Percentiles rank a stretch among this genome's conserved stretches.
phyloP scores from a whole-genome alignment of 2,329 filamentous ascomycete genomes.

The Colletotrichum scovillei region DNA sequence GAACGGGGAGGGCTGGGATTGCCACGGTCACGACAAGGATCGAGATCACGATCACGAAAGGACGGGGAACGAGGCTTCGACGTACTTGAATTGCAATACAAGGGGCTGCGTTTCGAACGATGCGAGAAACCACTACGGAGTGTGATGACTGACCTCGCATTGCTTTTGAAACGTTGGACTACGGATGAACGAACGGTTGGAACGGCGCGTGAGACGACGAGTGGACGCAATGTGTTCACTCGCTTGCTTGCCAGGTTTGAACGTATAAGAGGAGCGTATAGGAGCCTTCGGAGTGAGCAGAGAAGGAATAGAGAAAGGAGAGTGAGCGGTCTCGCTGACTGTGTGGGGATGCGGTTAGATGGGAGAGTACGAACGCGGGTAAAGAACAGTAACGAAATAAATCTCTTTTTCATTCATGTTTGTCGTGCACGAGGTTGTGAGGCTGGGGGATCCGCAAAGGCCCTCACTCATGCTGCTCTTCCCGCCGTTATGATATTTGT shows the following conservation, averaged over 20 bases:
- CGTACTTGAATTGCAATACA: neutral
- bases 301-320: conserved; percentile 2
- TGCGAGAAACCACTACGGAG: neutral
- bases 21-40: neutral
- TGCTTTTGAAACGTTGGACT: conserved; percentile 20
- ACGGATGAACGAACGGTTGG: neutral
- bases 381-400: conserved; percentile 13
- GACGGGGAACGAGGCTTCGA: neutral
- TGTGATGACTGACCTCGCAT: neutral
- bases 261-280: neutral
- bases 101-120: neutral
- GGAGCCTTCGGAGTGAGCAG: neutral
- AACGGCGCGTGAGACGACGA: neutral
- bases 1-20: conserved; percentile 13
- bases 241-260: neutral
- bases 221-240: neutral
- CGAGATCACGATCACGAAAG: neutral
- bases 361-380: neutral
- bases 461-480: neutral
- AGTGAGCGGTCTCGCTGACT: neutral
- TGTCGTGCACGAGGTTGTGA: neutral
- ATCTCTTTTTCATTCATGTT: conserved; percentile 2
- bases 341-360: conserved; percentile 1
- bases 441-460: too few species aligned
- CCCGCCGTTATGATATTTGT: neutral